phyloP scores from a whole-genome alignment of 257 asterid genomes.

The Parsonsia alboflavescens region DNA sequence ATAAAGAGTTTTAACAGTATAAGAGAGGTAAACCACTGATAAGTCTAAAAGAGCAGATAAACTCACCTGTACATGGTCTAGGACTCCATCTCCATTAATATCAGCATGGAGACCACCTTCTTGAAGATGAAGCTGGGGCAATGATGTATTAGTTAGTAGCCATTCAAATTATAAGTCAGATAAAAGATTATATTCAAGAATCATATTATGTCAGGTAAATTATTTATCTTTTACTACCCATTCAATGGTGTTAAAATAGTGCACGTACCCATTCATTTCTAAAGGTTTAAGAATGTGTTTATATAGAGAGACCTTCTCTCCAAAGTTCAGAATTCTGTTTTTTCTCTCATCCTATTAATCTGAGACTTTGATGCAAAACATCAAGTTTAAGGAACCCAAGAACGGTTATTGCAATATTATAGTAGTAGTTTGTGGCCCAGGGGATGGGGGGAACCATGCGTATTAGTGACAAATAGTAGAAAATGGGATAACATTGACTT shows the following conservation, averaged over 20 bases:
- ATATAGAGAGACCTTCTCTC: too few species aligned
- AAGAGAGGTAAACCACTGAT: neutral
- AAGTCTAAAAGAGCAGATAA: neutral
- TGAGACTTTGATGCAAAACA: neutral
- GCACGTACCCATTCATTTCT: neutral
- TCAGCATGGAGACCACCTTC: conserved; percentile 99
- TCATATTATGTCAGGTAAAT: neutral
- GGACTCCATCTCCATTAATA: conserved; percentile 94
- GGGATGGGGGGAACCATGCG: too few species aligned
- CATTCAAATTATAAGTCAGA: conserved; percentile 8
- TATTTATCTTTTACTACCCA: neutral
- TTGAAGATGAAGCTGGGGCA: conserved; percentile 89
- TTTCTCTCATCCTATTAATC: neutral
- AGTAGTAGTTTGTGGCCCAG: neutral
- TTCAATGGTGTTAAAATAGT: neutral
- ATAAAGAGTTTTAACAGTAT: neutral
- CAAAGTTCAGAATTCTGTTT: neutral
- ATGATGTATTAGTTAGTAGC: conserved; percentile 22
- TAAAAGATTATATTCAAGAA: neutral
- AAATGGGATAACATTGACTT: neutral
- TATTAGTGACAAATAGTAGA: neutral
- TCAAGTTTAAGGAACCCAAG: neutral
- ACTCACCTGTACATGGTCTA: conserved; percentile 96
- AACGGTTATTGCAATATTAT: neutral
- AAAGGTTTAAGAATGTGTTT: neutral